phyloP scores from a whole-genome alignment of 345 rosid species.

The Syzygium jambos region DNA sequence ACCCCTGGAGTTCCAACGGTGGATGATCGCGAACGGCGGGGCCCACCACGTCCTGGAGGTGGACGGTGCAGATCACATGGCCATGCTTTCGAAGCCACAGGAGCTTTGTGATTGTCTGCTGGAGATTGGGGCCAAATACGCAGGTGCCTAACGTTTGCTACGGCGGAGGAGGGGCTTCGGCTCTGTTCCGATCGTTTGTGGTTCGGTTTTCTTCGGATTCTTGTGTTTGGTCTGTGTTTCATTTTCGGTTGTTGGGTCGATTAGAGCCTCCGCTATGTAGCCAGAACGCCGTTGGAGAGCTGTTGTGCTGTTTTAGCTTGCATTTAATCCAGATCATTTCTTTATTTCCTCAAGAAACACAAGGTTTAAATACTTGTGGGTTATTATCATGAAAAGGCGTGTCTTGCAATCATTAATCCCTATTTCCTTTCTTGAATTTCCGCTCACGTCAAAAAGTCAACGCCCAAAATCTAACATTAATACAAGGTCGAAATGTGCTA shows the following conservation, averaged over 20 bases:
- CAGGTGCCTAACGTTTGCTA: background rate
- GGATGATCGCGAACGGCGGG: slow-evolving; percentile 20
- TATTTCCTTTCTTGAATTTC: background rate
- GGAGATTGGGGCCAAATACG: slow-evolving; percentile 6
- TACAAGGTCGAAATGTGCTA: background rate
- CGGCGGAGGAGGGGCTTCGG: background rate
- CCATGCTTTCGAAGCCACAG: slow-evolving; percentile 20
- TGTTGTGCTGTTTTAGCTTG: background rate
- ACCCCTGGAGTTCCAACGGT: slow-evolving; percentile 2
- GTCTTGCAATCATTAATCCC: background rate
- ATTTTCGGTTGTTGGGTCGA: background rate
- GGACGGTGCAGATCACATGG: slow-evolving; percentile 23
- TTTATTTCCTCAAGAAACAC: background rate
- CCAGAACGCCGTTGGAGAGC: background rate
- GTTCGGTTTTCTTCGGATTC: background rate
- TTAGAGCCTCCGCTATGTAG: background rate
- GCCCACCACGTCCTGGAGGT: slow-evolving; percentile 14
- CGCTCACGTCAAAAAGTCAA: background rate
- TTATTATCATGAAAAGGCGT: background rate
- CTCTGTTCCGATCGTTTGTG: background rate
- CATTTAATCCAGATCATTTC: background rate
- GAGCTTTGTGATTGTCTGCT: slow-evolving; percentile 4
- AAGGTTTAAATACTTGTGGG: background rate
- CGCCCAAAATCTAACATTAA: background rate
- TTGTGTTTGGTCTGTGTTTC: background rate